Evolutionary conservation across 352 stramenopile species (phyloP).

Genomic region (Pythium dissotocum): DNA sequence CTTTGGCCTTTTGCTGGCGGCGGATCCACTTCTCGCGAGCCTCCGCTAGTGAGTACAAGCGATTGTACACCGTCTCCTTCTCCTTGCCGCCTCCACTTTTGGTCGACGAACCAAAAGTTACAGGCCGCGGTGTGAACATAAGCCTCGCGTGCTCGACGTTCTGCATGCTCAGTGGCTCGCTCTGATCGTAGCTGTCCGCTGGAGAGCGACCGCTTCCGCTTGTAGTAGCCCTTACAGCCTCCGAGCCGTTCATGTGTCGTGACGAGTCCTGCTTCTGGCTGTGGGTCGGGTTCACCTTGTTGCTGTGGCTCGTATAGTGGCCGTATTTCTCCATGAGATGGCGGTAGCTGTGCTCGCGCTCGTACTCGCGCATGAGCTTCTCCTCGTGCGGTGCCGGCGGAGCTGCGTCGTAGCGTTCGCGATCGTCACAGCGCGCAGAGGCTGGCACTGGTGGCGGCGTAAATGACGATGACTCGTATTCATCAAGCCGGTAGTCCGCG

Average conservation of each 20-base stretch:
- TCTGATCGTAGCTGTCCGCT: not conserved
- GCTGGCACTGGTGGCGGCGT: not conserved
- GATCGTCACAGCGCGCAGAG: not conserved
- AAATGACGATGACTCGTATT: not conserved
- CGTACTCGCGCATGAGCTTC: constrained; percentile 38
- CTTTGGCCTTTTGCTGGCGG: constrained; percentile 67
- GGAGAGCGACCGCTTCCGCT: not conserved
- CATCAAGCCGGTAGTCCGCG: not conserved
- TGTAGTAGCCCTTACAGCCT: not conserved
- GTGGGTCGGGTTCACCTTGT: constrained; percentile 44
- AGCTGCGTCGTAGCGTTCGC: not conserved
- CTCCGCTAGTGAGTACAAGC: constrained; percentile 69
- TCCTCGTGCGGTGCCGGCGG: not conserved
- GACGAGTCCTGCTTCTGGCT: not conserved
- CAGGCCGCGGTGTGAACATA: constrained; percentile 20
- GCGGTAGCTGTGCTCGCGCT: constrained; percentile 71
- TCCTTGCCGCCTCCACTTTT: constrained; percentile 29
- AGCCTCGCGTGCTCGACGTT: constrained; percentile 40
- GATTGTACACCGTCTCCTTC: constrained; percentile 52
- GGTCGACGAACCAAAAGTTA: constrained; percentile 14
- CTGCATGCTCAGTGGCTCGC: constrained; percentile 36
- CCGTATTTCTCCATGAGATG: constrained; percentile 76
- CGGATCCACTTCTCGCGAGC: constrained; percentile 76
- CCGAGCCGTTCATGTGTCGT: not conserved
- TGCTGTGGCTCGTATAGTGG: constrained; percentile 68